Percentiles rank a stretch among this genome's conserved stretches.
phyloP scores from a whole-genome alignment of 306 rosid genomes.

The Vigna angularis region DNA sequence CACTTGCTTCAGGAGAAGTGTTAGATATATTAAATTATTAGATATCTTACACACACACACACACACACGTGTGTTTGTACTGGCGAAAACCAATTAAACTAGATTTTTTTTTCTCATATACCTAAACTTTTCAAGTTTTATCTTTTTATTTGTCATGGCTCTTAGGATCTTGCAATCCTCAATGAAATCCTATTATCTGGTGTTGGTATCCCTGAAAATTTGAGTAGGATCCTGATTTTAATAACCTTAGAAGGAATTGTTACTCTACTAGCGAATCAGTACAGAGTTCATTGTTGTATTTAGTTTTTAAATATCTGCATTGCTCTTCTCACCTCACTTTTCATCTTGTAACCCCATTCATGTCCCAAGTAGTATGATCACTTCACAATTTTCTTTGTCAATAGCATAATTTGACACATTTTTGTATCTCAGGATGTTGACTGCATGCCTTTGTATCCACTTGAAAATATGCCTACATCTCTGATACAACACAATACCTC shows the following conservation, averaged over 20 bases:
- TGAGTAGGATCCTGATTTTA: conserved; percentile 17
- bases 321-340: conserved; percentile 37
- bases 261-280: conserved; percentile 30
- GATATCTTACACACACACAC: no score
- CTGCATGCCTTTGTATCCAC: conserved; percentile 90
- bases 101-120: no score
- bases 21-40: no score
- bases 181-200: conserved; percentile 22
- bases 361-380: conserved; percentile 10
- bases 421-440: conserved; percentile 78
- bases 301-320: conserved; percentile 22
- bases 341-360: conserved; percentile 17
- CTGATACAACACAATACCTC: conserved; percentile 53
- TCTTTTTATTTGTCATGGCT: conserved; percentile 3
- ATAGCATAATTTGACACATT: conserved; percentile 42
- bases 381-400: conserved; percentile 25
- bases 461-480: conserved; percentile 79
- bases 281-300: conserved; percentile 23
- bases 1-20: no score
- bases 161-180: conserved; percentile 19
- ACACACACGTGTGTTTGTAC: no score
- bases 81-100: no score
- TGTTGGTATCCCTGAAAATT: conserved; percentile 20
- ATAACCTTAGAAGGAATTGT: conserved; percentile 17
- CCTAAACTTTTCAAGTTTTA: no score